Conservation (phyloP, 1,139 yeast genomes). For the Protomyces macrosporus region DNA sequence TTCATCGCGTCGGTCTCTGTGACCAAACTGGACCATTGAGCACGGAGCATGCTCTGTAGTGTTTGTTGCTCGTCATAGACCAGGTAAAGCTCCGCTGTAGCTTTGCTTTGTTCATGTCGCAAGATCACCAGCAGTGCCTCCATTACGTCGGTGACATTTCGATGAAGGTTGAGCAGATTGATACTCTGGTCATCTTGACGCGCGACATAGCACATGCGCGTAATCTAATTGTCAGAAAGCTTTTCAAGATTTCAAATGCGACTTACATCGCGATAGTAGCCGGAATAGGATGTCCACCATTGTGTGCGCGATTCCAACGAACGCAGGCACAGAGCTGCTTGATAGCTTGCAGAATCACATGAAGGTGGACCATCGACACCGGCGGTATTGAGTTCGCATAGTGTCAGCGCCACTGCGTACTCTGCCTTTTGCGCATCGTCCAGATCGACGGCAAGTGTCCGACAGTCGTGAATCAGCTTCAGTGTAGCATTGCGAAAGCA, state of each 20-base stretch:
- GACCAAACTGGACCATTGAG: not conserved
- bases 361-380: conserved; percentile 13
- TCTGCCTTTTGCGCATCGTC: conserved; percentile 5
- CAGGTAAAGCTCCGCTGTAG: not conserved
- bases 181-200: not conserved
- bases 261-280: conserved; percentile 25
- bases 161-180: conserved; percentile 4
- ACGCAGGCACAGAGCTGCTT: conserved; percentile 5
- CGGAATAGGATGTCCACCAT: conserved; percentile 24
- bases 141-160: not conserved
- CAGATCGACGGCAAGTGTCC: conserved; percentile 4
- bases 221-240: not conserved
- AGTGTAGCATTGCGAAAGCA: conserved; percentile 16
- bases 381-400: conserved; percentile 24
- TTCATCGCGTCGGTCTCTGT: not conserved
- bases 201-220: conserved; percentile 10
- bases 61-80: not conserved
- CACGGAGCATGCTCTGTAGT: not conserved
- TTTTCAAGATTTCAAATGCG: too few species aligned
- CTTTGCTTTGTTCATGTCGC: not conserved
- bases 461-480: conserved; percentile 1
- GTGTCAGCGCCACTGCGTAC: conserved; percentile 24
- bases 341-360: not conserved
- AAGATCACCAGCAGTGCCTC: not conserved
- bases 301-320: not conserved